Evolutionary conservation across 2,329 filamentous ascomycete species (phyloP).

Genomic region (Penicillium sp.): DNA sequence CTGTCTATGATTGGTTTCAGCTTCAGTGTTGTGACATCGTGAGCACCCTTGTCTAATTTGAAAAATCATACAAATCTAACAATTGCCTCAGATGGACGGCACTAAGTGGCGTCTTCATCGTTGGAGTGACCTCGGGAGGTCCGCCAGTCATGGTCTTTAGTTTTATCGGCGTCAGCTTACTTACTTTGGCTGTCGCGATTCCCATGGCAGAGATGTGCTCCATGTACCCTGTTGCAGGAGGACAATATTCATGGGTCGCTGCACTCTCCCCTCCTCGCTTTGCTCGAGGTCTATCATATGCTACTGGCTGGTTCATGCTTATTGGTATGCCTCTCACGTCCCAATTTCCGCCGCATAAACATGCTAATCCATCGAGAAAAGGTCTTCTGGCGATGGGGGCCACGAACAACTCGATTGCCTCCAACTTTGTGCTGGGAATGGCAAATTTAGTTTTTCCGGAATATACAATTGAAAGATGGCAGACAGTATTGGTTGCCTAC

Average conservation of each 20-base stretch:
- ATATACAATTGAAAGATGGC: slow-evolving; percentile 58
- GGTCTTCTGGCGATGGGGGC: slow-evolving; percentile 56
- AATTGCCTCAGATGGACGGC: slow-evolving; percentile 52
- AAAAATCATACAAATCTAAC: slow-evolving; percentile 2
- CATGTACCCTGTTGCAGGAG: slow-evolving; percentile 58
- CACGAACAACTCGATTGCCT: slow-evolving; percentile 56
- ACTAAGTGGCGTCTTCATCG: slow-evolving; percentile 57
- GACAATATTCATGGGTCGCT: slow-evolving; percentile 61
- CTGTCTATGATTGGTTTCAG: slow-evolving; percentile 62
- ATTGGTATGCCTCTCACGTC: slow-evolving; percentile 35
- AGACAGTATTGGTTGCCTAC: slow-evolving; percentile 57
- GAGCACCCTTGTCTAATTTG: slow-evolving; percentile 10
- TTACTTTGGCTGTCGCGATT: slow-evolving; percentile 57
- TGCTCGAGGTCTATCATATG: slow-evolving; percentile 47
- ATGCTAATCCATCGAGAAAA: slow-evolving; percentile 11
- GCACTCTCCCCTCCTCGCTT: slow-evolving; percentile 54
- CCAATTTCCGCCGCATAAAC: neutral
- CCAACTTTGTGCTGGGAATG: slow-evolving; percentile 59
- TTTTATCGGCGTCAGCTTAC: slow-evolving; percentile 56
- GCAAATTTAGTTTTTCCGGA: slow-evolving; percentile 54
- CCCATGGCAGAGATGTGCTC: slow-evolving; percentile 62
- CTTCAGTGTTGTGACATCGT: slow-evolving; percentile 60
- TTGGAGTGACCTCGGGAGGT: slow-evolving; percentile 58
- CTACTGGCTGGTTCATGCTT: slow-evolving; percentile 54
- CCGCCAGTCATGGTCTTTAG: slow-evolving; percentile 62